Evolutionary conservation across 2,329 filamentous ascomycete genomes (phyloP).

Genomic region (Leptographium radiaticola): DNA sequence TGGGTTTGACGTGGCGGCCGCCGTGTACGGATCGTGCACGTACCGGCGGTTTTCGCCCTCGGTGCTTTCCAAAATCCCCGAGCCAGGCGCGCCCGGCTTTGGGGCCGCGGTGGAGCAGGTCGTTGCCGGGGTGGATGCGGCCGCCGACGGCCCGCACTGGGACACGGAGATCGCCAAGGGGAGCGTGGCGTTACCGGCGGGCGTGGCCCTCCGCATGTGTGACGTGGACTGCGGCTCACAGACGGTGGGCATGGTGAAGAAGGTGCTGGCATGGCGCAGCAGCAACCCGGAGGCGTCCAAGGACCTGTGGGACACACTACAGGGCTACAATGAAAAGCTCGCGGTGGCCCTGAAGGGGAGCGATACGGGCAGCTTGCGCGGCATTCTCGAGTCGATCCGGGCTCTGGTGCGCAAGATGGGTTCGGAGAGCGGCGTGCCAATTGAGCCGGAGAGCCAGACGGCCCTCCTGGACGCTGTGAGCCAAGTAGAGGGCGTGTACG

Average conservation of each 20-base stretch:
- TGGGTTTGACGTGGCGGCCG: constrained; percentile 88
- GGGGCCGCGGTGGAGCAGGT: constrained; percentile 47
- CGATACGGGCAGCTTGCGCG: constrained; percentile 27
- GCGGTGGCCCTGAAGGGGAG: constrained; percentile 47
- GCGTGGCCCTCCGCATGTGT: constrained; percentile 76
- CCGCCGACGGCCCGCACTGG: constrained; percentile 44
- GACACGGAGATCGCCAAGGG: constrained; percentile 65
- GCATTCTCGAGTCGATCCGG: constrained; percentile 37
- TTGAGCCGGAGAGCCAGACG: constrained; percentile 81
- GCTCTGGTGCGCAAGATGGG: constrained; percentile 67
- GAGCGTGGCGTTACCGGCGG: constrained; percentile 55
- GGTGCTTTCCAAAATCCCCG: constrained; percentile 54
- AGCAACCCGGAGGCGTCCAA: constrained; percentile 50
- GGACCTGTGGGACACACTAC: constrained; percentile 61
- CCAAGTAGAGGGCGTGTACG: constrained; percentile 70
- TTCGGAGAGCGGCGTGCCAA: constrained; percentile 58
- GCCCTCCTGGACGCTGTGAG: constrained; percentile 65
- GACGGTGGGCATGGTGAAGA: constrained; percentile 92
- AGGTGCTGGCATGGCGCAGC: constrained; percentile 71
- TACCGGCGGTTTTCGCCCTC: constrained; percentile 87
- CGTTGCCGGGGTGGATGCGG: constrained; percentile 40
- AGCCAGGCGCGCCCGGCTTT: constrained; percentile 55
- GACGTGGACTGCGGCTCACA: constrained; percentile 91
- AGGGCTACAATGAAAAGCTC: constrained; percentile 60
- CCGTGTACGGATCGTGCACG: constrained; percentile 80